Base-by-base conservation (phyloP, 2,329 filamentous ascomycete genomes). In the Fusarium verrucosum region DNA sequence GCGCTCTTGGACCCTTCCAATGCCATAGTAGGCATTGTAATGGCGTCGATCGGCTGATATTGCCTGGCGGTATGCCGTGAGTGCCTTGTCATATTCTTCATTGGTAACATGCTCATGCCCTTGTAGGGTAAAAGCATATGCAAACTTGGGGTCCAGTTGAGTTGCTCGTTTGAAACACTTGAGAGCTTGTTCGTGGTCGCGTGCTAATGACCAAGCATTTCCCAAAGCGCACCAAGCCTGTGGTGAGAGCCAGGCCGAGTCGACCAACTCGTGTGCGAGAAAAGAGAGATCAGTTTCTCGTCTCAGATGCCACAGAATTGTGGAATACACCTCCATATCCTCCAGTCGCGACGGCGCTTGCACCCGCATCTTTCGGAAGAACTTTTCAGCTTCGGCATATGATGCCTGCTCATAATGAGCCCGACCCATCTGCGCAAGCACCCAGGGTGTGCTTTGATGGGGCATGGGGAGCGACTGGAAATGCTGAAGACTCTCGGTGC, bases 1-100 rank as follows among this genome's bases (percentile, higher is more conserved):
- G 73, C 94, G 94, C 76, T 96, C 92, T 72, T 94, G 95, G 2
- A 97, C 93, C 58, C 86, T 83, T 26, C 87, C 88, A 54, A 91
- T 88, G 68, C 95, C 95, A 75, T 98, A 99, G 86, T 96, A 98
- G n/a, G 94, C 95, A 74, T 97, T 97, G 81, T 98, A 99, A 75
- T 97, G 94, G 19, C 94, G 88, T 52, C 86, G 88, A 72, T 99
- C 94, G 1, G 92, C 92, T 40, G 89, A 87, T 68, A 99, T 91
- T 3, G 92, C 94, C 50, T 89, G 87, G 30, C 96, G 88, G 76
- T 97, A 99, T 3, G 92, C 90, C 35, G 89, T 87, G 40, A 97
- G 85, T 0, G 95, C 95, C 75, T 97, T 97, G 74, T 98, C 94
- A 73, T 95, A 97, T 76, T 99, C 96, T 77, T 99, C 96, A 68